phyloP scores from a whole-genome alignment of 805 yeast genomes.

The Ogataea ganodermae region DNA sequence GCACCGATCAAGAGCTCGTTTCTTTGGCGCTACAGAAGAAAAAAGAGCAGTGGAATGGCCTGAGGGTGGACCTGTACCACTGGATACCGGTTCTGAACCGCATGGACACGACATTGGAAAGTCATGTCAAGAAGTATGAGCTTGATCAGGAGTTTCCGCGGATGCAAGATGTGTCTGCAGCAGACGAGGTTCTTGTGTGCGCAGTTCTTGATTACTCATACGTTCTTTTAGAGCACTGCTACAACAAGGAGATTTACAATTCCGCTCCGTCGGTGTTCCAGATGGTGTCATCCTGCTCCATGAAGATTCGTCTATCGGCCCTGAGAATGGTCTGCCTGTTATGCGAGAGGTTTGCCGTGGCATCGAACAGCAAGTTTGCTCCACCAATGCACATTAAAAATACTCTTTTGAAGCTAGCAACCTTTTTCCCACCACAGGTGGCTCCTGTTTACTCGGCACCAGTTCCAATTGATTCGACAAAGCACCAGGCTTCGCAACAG shows the following conservation, averaged over 20 bases:
- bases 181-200: slow-evolving; percentile 50
- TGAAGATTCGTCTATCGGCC: slow-evolving; percentile 59
- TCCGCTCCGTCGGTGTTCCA: slow-evolving; percentile 61
- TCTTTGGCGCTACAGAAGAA: slow-evolving; percentile 19
- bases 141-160: slow-evolving; percentile 48
- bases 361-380: slow-evolving; percentile 42
- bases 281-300: slow-evolving; percentile 59
- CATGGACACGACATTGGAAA: slow-evolving; percentile 67
- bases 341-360: slow-evolving; percentile 59
- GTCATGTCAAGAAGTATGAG: slow-evolving; percentile 53
- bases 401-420: slow-evolving; percentile 52
- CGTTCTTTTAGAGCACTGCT: slow-evolving; percentile 65
- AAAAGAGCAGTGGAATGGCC: slow-evolving; percentile 33
- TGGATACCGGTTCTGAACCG: slow-evolving; percentile 79
- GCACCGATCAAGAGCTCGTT: slow-evolving; percentile 26
- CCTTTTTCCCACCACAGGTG: slow-evolving; percentile 39
- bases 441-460: slow-evolving; percentile 32
- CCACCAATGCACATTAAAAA: slow-evolving; percentile 47
- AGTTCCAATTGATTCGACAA: slow-evolving; percentile 14
- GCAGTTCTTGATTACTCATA: slow-evolving; percentile 63
- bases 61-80: slow-evolving; percentile 55
- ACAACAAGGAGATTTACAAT: slow-evolving; percentile 66
- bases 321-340: slow-evolving; percentile 53
- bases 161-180: slow-evolving; percentile 44
- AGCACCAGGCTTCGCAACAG: slow-evolving; percentile 8